Base-by-base conservation (phyloP, 306 rosid genomes). In the Ceratonia siliqua region DNA sequence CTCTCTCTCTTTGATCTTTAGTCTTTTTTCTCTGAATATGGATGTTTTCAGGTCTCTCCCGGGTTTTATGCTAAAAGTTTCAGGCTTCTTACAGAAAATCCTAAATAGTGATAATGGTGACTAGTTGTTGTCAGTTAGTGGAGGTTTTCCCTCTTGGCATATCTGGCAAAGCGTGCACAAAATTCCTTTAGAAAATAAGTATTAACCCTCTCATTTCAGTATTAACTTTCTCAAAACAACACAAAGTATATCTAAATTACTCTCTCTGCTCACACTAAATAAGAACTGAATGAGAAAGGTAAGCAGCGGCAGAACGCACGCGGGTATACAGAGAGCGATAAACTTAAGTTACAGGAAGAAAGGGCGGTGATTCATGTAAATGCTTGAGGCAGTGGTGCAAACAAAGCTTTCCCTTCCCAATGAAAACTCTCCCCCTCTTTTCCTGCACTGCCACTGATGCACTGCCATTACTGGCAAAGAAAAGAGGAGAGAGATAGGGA, bases 391-490 rank as follows among this genome's bases (percentile, higher is more conserved):
- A 69, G 48, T 71, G 79, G 80, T 52, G 74, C 75, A 62, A 68
- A 79, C 81, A 62, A 74, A 70, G 56, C 68, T 88, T 94, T 94
- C 84, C 98, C 96, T 94, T 91, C 95, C 98, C 98, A 74, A 94
- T 91, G 95, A 86, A 87, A 91, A 90, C 94, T 82, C 96, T 83
- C 85, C 61, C 85, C 73, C 78, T 69, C 86, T 87, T 85, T 85
- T 84, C 79, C 84, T 82, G 89, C 91, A 85, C 84, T 84, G 91
- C 79, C 90, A 85, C 87, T 88, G 92, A 82, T 74, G 74, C 84
- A 62, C 94, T 87, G 96, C 87, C 84, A 85, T 79, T 78, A 76
- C 96, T 92, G 93, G 80, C 89, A 79, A 79, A 57, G 49, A 83
- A 59, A 52, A 45, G 46, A 56, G 72, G 48, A 45, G 78, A 80